Base-by-base conservation (phyloP, 2,329 filamentous ascomycete species). In the Leptographium wingfieldii region DNA sequence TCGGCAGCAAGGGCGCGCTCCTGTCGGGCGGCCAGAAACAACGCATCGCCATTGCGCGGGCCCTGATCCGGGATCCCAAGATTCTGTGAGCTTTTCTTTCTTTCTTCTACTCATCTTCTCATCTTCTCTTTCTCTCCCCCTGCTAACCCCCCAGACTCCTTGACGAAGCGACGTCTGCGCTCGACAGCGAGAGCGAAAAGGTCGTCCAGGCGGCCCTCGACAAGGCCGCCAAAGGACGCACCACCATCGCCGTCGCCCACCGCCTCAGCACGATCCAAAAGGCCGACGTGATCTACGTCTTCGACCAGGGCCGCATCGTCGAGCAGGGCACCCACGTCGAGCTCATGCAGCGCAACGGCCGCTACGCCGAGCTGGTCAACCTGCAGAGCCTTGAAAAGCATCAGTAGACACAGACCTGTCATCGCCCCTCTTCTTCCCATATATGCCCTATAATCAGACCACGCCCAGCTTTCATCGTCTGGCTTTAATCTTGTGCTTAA, bases 251-350 rank as follows among this genome's bases (percentile, higher is more conserved):
- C 0, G 92, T 99, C 1, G 94, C 94, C 3, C 92, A 99, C 73
- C 80, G 94, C 29, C 76, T 99, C 6, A 90, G 85, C 68, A 96
- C 94, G 0, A 96, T 97, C 62, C 91, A 96, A 70, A 92, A 94
- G 70, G 92, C 92, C 0, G 92, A 97, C 69, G 76, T 92, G 56
- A 97, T 97, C 67, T 96, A 95, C 65, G 92, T 97, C n/a, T 94
- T 97, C 70, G 92, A 96, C 71, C 85, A 89, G 67, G 94, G 92
- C 9, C 81, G 83, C 62, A 83, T 97, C 52, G 88, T 95, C 1
- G 92, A 97, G 76, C 81, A 82, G 65, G 92, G 92, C 5, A 90
- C 84, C 10, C 92, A 97, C 69, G 68, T 75, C 0, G 87, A 90
- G 69, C 70, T 92, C 67, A 84, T 88, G 80, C 79, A 77, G 65